These are phyloP conservation scores for Thymus quinquecostatus DNA, from an alignment of 257 asterid species.

Conservation along the genomic window DNA sequence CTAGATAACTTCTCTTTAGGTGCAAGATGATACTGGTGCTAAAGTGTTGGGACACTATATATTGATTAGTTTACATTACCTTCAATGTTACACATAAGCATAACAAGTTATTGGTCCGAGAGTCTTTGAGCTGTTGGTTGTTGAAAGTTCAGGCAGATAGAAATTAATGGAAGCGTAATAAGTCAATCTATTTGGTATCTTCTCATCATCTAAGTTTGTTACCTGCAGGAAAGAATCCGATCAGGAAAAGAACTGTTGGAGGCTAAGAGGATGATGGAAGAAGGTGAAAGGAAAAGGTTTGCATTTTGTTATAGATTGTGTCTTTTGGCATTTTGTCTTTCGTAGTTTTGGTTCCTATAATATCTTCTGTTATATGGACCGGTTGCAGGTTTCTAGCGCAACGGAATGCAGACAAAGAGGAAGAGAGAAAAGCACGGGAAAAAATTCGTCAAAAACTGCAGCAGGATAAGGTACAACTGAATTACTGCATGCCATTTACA, in stretches of 20 bases:
- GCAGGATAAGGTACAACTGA: slow-evolving; percentile 69
- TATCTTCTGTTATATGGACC: slow-evolving; percentile 23
- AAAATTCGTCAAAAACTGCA: slow-evolving; percentile 64
- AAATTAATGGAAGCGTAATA: not conserved
- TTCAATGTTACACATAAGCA: not conserved
- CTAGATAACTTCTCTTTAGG: not conserved
- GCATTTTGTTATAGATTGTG: slow-evolving; percentile 18
- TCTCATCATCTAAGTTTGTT: not conserved
- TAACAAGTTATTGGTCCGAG: not conserved
- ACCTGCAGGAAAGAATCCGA: slow-evolving; percentile 62
- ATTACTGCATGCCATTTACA: slow-evolving; percentile 8
- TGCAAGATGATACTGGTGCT: not conserved
- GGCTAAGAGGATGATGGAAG: slow-evolving; percentile 61
- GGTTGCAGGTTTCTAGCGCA: slow-evolving; percentile 51
- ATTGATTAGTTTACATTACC: not conserved
- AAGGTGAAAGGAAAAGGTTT: slow-evolving; percentile 66
- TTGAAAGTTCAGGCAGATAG: not conserved
- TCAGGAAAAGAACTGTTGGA: slow-evolving; percentile 54
- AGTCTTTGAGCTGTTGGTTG: not conserved
- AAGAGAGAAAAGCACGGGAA: slow-evolving; percentile 66
- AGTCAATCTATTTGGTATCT: slow-evolving; percentile 2
- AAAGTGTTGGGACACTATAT: not conserved
- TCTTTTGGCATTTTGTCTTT: not conserved
- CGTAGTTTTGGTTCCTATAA: slow-evolving; percentile 11
- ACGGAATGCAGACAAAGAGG: slow-evolving; percentile 61